phyloP scores from a whole-genome alignment of 2,329 filamentous ascomycete species.

The Hypomyces perniciosus region DNA sequence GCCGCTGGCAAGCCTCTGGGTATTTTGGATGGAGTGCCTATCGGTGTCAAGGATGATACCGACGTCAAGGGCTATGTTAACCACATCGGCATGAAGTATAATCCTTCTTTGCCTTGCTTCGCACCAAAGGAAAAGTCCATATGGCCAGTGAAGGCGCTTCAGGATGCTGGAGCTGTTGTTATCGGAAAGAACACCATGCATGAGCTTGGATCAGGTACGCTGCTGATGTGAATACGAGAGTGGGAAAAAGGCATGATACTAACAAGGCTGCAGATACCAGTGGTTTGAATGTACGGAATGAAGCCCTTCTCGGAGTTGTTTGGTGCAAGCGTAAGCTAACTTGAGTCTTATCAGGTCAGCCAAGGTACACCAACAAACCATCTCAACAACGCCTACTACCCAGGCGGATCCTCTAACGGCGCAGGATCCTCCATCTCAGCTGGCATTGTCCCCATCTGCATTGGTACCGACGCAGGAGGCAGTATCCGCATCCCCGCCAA shows the following conservation, averaged over 20 bases:
- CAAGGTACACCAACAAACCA: constrained; percentile 74
- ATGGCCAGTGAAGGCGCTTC: constrained; percentile 66
- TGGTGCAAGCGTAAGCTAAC: neutral
- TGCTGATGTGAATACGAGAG: constrained; percentile 21
- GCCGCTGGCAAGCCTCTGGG: constrained; percentile 58
- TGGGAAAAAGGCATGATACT: neutral
- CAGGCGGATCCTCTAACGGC: constrained; percentile 75
- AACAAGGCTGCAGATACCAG: constrained; percentile 52
- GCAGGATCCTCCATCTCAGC: constrained; percentile 63
- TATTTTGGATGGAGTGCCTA: constrained; percentile 73
- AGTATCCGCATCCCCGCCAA: constrained; percentile 66
- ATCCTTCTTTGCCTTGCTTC: constrained; percentile 48
- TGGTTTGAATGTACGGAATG: constrained; percentile 62
- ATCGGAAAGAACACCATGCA: constrained; percentile 77
- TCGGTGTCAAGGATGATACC: constrained; percentile 79
- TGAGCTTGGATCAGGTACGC: constrained; percentile 62
- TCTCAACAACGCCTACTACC: constrained; percentile 69
- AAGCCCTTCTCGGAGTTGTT: neutral
- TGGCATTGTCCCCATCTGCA: constrained; percentile 67
- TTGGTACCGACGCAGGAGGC: constrained; percentile 72
- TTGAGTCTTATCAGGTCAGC: constrained; percentile 36
- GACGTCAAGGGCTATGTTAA: constrained; percentile 64
- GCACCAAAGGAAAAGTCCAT: constrained; percentile 48
- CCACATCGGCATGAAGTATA: constrained; percentile 57
- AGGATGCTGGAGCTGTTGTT: constrained; percentile 68